Evolutionary conservation across 2,329 filamentous ascomycete genomes (phyloP), one percentile per base, ranked within the genome.

Genomic region (Aspergillus oerlinghausenensis): DNA sequence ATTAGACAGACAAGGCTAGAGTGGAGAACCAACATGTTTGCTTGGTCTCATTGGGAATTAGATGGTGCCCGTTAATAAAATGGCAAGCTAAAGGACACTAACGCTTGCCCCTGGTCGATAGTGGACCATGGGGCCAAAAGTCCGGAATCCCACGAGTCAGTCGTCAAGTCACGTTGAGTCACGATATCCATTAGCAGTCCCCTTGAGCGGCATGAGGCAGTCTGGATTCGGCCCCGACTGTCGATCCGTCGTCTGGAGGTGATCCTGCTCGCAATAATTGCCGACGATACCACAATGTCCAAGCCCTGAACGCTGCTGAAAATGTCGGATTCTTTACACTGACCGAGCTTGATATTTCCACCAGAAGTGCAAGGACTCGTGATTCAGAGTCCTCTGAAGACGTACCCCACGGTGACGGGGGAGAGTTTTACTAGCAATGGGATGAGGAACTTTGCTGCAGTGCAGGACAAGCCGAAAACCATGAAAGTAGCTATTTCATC

Each of bases 281-380:
- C 57, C 57, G 17, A 65, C 63, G n/a, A 65, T 62, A 1, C 45
- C 57, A 59, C 57, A 9, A 65, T 56, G 49, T 63, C 57, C 7
- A 59, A 50, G 10, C 56, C 49, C 14, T 38, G 49, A 61, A 76
- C 10, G 83, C 83, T 0, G 81, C 84, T 1, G 82, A 85, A 61
- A 80, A 80, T 7, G 79, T 80, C 52, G 83, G 84, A n/a, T 85
- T 86, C 75, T 86, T 86, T 71, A 80, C 78, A 35, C 62, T 86
- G 1, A 68, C 79, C 17, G 75, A 84, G 64, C 84, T 85, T 59
- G 81, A 78, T n/a, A 80, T 70, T 5, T 25, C 77, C 1, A 61
- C n/a, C n/a, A n/a, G n/a, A n/a, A n/a, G n/a, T n/a, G n/a, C n/a
- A n/a, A n/a, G n/a, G n/a, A n/a, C n/a, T n/a, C n/a, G 4, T 14